A percentile compares a stretch with the other conserved stretches of the same genome.
phyloP scores from a whole-genome alignment of 2,329 filamentous ascomycete genomes.

The Alternaria panax region DNA sequence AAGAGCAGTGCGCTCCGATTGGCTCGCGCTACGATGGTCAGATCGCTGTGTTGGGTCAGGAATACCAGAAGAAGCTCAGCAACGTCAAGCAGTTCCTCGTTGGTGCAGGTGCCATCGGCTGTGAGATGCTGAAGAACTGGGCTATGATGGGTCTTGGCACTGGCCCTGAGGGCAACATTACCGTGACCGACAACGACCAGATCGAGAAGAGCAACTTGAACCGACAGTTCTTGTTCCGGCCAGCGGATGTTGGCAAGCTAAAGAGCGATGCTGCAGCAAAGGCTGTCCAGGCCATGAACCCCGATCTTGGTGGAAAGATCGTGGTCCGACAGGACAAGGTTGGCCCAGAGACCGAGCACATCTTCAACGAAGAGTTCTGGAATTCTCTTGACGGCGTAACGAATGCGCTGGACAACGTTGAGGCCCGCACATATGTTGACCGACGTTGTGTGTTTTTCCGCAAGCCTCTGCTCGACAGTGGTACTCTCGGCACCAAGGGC shows the following conservation, averaged over 20 bases:
- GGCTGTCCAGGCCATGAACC: constrained; percentile 95
- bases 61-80: constrained; percentile 91
- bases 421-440: constrained; percentile 95
- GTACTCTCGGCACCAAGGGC: constrained; percentile 97
- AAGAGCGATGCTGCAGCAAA: constrained; percentile 94
- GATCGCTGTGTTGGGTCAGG: constrained; percentile 91
- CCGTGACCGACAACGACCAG: constrained; percentile 95
- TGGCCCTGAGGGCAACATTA: constrained; percentile 87
- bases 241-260: constrained; percentile 91
- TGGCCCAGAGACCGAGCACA: constrained; percentile 86
- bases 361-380: constrained; percentile 97
- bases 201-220: constrained; percentile 99
- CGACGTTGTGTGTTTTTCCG: constrained; percentile 97
- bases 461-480: constrained; percentile 94
- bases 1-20: constrained; percentile 85
- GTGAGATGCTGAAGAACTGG: constrained; percentile 99
- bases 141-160: constrained; percentile 96
- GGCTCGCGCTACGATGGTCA: constrained; percentile 94
- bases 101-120: constrained; percentile 95
- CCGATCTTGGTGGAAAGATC: constrained; percentile 87
- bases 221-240: constrained; percentile 92
- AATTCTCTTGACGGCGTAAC: constrained; percentile 85
- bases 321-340: constrained; percentile 87
- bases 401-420: constrained; percentile 96
- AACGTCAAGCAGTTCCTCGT: constrained; percentile 94